Conservation (phyloP, 305 asterid species). For the Fraxinus sp. region DNA sequence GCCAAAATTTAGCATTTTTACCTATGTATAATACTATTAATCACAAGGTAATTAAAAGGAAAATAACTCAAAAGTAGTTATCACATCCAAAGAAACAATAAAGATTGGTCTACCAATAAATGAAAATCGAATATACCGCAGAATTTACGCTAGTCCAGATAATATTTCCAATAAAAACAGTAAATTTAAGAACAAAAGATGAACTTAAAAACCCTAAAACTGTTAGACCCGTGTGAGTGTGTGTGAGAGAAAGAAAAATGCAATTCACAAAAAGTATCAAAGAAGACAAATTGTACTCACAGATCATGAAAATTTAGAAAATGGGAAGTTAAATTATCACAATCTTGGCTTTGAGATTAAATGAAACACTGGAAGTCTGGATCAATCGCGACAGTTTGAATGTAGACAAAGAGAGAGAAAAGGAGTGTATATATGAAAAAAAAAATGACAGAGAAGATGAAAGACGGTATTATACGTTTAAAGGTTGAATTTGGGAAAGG, state of each 20-base stretch:
- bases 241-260: conserved; percentile 1
- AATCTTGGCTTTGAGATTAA: conserved; percentile 16
- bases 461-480: conserved; percentile 23
- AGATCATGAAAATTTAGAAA: conserved; percentile 40
- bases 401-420: conserved; percentile 12
- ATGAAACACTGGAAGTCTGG: background rate
- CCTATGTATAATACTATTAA: background rate
- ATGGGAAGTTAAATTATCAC: conserved; percentile 16
- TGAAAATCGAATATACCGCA: background rate
- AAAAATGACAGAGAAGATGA: background rate
- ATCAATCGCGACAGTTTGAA: conserved; percentile 37
- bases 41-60: conserved; percentile 9
- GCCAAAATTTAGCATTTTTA: background rate
- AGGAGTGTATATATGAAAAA: background rate
- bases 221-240: background rate
- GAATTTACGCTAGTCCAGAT: conserved; percentile 22
- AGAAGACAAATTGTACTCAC: conserved; percentile 37
- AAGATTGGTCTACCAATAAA: conserved; percentile 13
- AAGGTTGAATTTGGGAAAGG: conserved; percentile 35
- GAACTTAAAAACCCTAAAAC: conserved; percentile 17
- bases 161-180: conserved; percentile 19
- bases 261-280: background rate
- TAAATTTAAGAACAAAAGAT: conserved; percentile 13
- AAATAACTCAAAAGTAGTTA: conserved; percentile 16
- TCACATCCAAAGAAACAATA: conserved; percentile 19